phyloP scores from a whole-genome alignment of 768 basidiomycete species.

The Gymnopilus junonius region DNA sequence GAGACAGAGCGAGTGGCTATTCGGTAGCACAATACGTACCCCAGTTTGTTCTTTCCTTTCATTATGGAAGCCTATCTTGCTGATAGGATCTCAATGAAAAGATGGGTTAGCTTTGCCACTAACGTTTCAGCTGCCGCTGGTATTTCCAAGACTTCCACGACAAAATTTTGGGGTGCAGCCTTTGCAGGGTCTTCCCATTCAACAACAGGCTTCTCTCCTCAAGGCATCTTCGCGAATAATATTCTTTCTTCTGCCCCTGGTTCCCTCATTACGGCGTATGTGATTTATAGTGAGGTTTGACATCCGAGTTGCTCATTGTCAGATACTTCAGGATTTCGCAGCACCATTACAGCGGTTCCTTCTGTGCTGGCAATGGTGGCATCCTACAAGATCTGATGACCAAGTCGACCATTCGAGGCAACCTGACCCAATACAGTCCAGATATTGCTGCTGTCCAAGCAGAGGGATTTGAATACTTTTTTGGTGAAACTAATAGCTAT shows the following conservation, averaged over 20 bases:
- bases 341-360: constrained; percentile 62
- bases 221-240: constrained; percentile 56
- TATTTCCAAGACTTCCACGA: constrained; percentile 40
- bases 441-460: constrained; percentile 58
- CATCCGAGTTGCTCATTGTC: background rate
- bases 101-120: constrained; percentile 57
- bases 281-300: background rate
- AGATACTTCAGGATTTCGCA: constrained; percentile 52
- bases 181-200: constrained; percentile 56
- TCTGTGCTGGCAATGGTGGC: constrained; percentile 58
- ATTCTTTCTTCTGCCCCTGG: constrained; percentile 55
- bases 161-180: constrained; percentile 52
- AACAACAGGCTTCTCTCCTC: constrained; percentile 59
- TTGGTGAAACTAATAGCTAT: constrained; percentile 67
- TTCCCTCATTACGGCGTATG: constrained; percentile 56
- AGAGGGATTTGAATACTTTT: constrained; percentile 56
- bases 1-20: constrained; percentile 39
- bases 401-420: constrained; percentile 59
- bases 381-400: constrained; percentile 69
- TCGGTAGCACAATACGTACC: constrained; percentile 48
- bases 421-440: constrained; percentile 52
- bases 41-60: constrained; percentile 44
- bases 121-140: constrained; percentile 48
- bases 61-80: background rate
- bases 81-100: constrained; percentile 20